These are phyloP conservation scores for Castanospermum australe DNA, from an alignment of 306 rosid species.

Conservation along the genomic window DNA sequence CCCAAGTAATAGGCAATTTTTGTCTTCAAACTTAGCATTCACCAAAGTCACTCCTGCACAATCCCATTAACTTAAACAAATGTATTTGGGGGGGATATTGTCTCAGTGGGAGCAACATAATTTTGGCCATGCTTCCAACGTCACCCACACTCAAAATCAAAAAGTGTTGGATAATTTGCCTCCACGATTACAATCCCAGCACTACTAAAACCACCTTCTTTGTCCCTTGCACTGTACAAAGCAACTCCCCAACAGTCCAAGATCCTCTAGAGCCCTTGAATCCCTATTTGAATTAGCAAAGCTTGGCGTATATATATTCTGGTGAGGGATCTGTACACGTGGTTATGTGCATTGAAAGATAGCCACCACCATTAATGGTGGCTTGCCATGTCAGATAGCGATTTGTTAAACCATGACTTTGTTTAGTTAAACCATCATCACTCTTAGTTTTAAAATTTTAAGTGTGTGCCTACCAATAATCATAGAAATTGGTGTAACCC, in stretches of 20 bases:
- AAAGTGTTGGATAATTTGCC: constrained; percentile 37
- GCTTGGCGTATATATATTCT: constrained; percentile 13
- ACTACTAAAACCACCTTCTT: constrained; percentile 39
- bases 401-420: neutral
- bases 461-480: neutral
- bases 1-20: constrained; percentile 31
- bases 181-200: constrained; percentile 35
- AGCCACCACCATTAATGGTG: constrained; percentile 19
- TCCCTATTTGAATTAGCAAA: constrained; percentile 15
- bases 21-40: constrained; percentile 25
- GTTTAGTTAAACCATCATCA: neutral
- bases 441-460: neutral
- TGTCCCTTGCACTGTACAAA: constrained; percentile 38
- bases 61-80: constrained; percentile 33
- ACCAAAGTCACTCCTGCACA: constrained; percentile 27
- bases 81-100: constrained; percentile 1
- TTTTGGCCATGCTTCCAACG: constrained; percentile 38
- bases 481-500: neutral
- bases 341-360: constrained; percentile 12
- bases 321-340: constrained; percentile 36
- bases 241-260: constrained; percentile 42
- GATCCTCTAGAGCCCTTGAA: constrained; percentile 7
- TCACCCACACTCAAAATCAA: constrained; percentile 47
- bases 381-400: constrained; percentile 7
- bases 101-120: constrained; percentile 43